Evolutionary conservation across 129 eudicot genomes (phyloP).

Genomic region (Artemisia tridentata): DNA sequence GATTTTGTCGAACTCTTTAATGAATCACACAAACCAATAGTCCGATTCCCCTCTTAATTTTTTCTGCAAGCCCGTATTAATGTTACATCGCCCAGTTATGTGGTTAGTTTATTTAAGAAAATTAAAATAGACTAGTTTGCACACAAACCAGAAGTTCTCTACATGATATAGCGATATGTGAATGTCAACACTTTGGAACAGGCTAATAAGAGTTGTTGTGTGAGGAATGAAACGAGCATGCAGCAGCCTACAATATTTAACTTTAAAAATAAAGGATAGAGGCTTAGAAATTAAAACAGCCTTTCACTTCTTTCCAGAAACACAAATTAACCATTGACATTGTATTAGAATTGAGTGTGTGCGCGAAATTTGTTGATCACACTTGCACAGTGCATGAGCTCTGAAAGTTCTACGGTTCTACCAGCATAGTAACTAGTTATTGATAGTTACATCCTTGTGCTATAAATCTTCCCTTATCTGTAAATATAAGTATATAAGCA

Average conservation of each 20-base stretch:
- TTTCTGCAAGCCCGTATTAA: no score
- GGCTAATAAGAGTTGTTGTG: background rate
- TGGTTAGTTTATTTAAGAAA: constrained; percentile 7
- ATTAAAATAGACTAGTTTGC: background rate
- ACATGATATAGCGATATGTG: background rate
- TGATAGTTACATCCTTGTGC: no score
- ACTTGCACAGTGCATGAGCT: no score
- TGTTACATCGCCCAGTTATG: background rate
- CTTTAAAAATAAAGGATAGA: background rate
- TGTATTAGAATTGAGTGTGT: background rate
- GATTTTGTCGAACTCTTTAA: background rate
- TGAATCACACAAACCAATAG: background rate
- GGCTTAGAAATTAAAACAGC: background rate
- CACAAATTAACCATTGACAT: background rate
- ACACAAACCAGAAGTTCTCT: background rate
- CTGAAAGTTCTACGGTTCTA: no score
- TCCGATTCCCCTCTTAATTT: background rate
- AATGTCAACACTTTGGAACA: background rate
- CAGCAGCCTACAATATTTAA: no score
- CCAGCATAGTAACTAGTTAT: background rate
- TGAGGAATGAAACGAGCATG: background rate
- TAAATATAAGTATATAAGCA: no score
- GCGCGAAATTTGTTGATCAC: no score
- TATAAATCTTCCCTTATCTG: no score
- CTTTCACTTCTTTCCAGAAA: constrained; percentile 3